These are phyloP conservation scores for Lipomyces japonicus DNA, from an alignment of 805 yeast species.

Conservation along the genomic window DNA sequence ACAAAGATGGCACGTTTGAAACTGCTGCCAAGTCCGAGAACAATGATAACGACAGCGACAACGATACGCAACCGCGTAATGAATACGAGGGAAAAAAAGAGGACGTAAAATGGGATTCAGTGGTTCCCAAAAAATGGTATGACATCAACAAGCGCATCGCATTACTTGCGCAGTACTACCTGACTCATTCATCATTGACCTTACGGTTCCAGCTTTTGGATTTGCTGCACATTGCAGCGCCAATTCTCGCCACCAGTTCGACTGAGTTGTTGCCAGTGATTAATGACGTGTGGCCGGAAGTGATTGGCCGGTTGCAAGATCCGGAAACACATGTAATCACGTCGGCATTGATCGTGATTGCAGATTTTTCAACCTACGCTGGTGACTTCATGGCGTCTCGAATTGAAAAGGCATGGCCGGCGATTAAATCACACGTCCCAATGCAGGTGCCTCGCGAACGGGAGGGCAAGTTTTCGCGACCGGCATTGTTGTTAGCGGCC, in stretches of 20 bases:
- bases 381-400: constrained; percentile 40
- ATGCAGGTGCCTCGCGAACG: constrained; percentile 14
- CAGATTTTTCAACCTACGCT: constrained; percentile 31
- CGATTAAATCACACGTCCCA: constrained; percentile 13
- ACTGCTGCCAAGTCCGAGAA: constrained; percentile 35
- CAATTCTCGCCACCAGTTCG: constrained; percentile 51
- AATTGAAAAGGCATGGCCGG: constrained; percentile 25
- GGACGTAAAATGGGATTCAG: constrained; percentile 59
- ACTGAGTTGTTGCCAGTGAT: constrained; percentile 48
- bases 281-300: constrained; percentile 53
- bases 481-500: constrained; percentile 16
- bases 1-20: constrained; percentile 38
- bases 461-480: constrained; percentile 23
- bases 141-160: constrained; percentile 56
- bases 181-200: constrained; percentile 61
- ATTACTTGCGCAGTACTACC: constrained; percentile 62
- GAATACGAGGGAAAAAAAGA: constrained; percentile 32
- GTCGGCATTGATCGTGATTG: constrained; percentile 35
- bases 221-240: constrained; percentile 46
- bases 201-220: constrained; percentile 56
- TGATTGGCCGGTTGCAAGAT: constrained; percentile 36
- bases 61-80: not conserved
- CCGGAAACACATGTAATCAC: constrained; percentile 36
- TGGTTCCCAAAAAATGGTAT: constrained; percentile 61
- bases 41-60: constrained; percentile 6